Evolutionary conservation across 208 protist species (phyloP), one percentile per base, ranked within the genome.

Genomic region (Trypanosoma rangeli): DNA sequence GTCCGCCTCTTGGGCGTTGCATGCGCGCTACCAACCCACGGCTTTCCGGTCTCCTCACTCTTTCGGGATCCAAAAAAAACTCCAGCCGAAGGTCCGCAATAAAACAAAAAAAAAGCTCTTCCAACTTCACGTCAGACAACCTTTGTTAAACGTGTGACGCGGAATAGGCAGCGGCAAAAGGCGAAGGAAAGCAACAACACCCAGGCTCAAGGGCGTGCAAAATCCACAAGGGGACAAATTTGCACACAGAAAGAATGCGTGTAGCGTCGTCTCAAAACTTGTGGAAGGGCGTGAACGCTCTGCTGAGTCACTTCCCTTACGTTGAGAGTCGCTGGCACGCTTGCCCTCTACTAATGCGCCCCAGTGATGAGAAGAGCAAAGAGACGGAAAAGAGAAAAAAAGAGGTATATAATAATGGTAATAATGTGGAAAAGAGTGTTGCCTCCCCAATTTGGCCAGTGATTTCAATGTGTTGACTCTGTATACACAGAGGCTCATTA

Each of bases 91-190:
- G 42, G 42, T 9, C 42, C 15, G 42, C 42, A 5, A 46, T 15
- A 46, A 46, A 61, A 44, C 5, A 55, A 73, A 55, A 65, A 42
- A 64, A 73, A 42, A 37, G 48, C 62, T 29, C 49, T 46, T 63
- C 59, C 35, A 49, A 49, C 15, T 9, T 37, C 7, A 7, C 33
- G 33, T 37, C 33, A 37, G 33, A 37, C 2, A 37, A 2, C 33
- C 33, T 7, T 7, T 37, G 33, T 7, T 37, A 37, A 37, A 37
- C 33, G 33, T 37, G 33, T 2, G 33, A 37, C 33, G 33, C 33
- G 33, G 33, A 37, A 37, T 7, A 37, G 33, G 33, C 2, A 37
- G 7, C 33, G 33, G 33, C 3, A 46, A 46, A 46, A 46, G 15
- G 15, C 8, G 13, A 46, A 46, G 15, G 42, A 46, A 46, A 46